Base-by-base conservation (phyloP, 768 basidiomycete species). In the Mycena vulgaris region DNA sequence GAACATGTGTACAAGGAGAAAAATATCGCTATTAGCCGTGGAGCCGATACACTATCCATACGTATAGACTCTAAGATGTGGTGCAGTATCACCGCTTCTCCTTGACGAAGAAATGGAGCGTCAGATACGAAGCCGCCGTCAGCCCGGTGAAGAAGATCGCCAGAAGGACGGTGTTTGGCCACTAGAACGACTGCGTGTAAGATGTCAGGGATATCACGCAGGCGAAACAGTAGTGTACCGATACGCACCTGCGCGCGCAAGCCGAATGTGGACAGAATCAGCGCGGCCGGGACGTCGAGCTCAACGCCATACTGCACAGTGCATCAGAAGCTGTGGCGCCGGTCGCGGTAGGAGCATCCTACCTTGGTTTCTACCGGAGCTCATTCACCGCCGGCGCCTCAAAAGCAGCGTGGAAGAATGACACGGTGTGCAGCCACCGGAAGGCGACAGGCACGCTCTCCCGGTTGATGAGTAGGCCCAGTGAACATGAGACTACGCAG, bases 341-440 rank as follows among this genome's bases (percentile, higher is more conserved):
- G 13, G 55, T 14, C 62, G 48, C n/a, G 16, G 23, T 35, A 23
- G 25, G 40, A 60, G 49, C 42, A n/a, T 45, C 42, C 42, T 45
- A 45, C 42, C 42, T 45, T 45, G n/a, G n/a, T n/a, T n/a, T n/a
- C n/a, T 98, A 98, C 57, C 97, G 87, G 66, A 99, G 84, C 80
- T 99, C 98, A 78, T 99, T 99, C 66, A 99, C 98, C n/a, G 97
- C 92, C 42, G 99, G 87, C 0, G 95, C 97, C 82, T 99, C 98
- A 74, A 96, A 99, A 0, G 95, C 98, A 28, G 98, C 97, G 83
- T 99, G 98, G 92, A 98, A 99, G 87, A 99, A 99, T 7, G 96
- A 98, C 9, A 95, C 77, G 0, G 93, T 96, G 78, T 96, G 94
- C 68, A 99, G 83, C 94, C 95, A 98, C 66, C 89, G 90, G 58